Base-by-base conservation (phyloP, 202 grass and related monocot species). In the Panicum virgatum region DNA sequence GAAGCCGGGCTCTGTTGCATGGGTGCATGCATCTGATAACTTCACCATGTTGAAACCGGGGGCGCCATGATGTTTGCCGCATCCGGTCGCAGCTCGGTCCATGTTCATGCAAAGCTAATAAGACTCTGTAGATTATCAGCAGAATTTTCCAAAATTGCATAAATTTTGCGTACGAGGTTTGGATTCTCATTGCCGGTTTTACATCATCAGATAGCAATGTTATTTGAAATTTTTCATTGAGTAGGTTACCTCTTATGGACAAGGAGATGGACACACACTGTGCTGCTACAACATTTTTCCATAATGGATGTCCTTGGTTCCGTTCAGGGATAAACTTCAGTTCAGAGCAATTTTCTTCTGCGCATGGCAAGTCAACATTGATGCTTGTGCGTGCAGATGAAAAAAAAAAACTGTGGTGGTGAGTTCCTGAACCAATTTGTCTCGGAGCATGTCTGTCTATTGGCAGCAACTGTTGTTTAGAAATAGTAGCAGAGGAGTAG, bases 21-120 rank as follows among this genome's bases (percentile, higher is more conserved):
- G 29, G 74, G 46, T 88, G 75, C 53, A 63, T 86, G 58, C 30
- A 51, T 70, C 37, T 59, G 42, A 74, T 86, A 51, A 83, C 74
- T 47, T 86, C 63, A 81, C 30, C 51, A 42, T 67, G 1, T 40
- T 75, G 77, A 81, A 81, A 75, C 77, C 61, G 11, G n/a, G 70
- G 70, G 42, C 51, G 23, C 12, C 5, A 66, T 34, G 71, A 75
- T 44, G 60, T 53, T 66, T 61, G 30, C 29, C 12, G 19, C 52
- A 60, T 59, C 63, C 5, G 11, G 63, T 68, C 37, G 40, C 34
- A 53, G 50, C 50, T 54, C 53, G 56, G 32, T 72, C 43, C 34
- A 78, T 42, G 43, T 73, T 80, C 67, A 73, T 80, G 37, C 36
- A 65, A 53, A 71, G 9, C 18, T 54, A 63, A 32, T 7, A 53